phyloP scores from a whole-genome alignment of 257 asterid species.

The Striga asiatica region DNA sequence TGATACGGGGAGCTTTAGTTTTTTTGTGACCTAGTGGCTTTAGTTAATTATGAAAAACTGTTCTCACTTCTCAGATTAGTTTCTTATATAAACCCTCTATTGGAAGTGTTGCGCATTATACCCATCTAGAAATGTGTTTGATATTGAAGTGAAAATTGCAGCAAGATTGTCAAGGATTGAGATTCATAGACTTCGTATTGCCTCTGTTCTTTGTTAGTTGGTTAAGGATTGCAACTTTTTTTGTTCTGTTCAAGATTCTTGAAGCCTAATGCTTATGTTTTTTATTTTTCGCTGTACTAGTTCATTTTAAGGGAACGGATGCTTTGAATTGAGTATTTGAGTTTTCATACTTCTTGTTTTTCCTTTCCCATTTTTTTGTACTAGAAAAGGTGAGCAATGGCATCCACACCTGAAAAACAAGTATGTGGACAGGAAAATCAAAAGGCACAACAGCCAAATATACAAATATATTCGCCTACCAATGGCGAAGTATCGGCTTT shows the following conservation, averaged over 20 bases:
- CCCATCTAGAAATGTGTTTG: too few species aligned
- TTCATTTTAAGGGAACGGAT: conserved; percentile 1
- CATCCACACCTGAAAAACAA: conserved; percentile 18
- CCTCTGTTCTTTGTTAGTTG: too few species aligned
- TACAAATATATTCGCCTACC: conserved; percentile 64
- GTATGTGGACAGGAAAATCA: conserved; percentile 5
- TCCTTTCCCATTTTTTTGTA: background rate
- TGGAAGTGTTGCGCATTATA: too few species aligned
- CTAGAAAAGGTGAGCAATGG: conserved; percentile 22
- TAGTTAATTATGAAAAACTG: too few species aligned
- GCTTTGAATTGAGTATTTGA: background rate
- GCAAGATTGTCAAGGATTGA: too few species aligned
- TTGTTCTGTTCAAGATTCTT: background rate
- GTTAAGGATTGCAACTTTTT: too few species aligned
- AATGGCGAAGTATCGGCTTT: conserved; percentile 78
- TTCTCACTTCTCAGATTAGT: too few species aligned
- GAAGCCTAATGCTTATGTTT: background rate
- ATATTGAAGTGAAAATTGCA: too few species aligned
- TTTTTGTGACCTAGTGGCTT: too few species aligned
- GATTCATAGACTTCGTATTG: too few species aligned
- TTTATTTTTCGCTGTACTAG: background rate
- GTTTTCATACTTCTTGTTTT: background rate
- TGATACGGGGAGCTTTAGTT: too few species aligned
- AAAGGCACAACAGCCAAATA: conserved; percentile 39
- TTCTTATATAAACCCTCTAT: too few species aligned